Evolutionary conservation across 2,329 filamentous ascomycete species (phyloP).

Genomic region (Trichophaea hybrida): DNA sequence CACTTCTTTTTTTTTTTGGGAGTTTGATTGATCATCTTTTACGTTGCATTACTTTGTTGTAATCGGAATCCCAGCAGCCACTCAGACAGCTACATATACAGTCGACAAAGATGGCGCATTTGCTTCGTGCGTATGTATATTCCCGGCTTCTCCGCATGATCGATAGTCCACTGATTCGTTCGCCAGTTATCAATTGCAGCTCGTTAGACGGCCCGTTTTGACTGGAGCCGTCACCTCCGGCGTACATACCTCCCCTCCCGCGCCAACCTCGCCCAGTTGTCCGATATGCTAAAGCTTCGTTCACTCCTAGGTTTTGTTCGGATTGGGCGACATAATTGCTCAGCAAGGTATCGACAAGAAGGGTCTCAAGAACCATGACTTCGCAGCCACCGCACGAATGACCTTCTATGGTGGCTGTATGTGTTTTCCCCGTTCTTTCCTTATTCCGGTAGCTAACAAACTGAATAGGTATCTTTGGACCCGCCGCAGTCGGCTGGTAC

Average conservation of each 20-base stretch:
- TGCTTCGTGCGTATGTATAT: background rate
- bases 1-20: too few relatives aligned
- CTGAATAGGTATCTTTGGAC: slow-evolving; percentile 60
- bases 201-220: background rate
- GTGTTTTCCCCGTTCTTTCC: slow-evolving; percentile 27
- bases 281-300: background rate
- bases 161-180: background rate
- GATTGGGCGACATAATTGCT: slow-evolving; percentile 75
- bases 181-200: background rate
- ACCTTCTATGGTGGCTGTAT: slow-evolving; percentile 61
- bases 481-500: slow-evolving; percentile 78
- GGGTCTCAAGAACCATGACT: slow-evolving; percentile 62
- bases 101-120: background rate
- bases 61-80: background rate
- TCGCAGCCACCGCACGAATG: slow-evolving; percentile 61
- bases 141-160: background rate
- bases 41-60: too few relatives aligned
- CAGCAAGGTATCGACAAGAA: slow-evolving; percentile 81
- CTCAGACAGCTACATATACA: background rate
- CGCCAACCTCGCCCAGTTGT: too few relatives aligned
- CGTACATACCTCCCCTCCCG: background rate
- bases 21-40: too few relatives aligned
- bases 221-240: background rate
- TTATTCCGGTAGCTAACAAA: background rate
- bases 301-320: slow-evolving; percentile 57